Evolutionary conservation across 73 alveolate species (phyloP).

Genomic region (Uronychia binucleata): DNA sequence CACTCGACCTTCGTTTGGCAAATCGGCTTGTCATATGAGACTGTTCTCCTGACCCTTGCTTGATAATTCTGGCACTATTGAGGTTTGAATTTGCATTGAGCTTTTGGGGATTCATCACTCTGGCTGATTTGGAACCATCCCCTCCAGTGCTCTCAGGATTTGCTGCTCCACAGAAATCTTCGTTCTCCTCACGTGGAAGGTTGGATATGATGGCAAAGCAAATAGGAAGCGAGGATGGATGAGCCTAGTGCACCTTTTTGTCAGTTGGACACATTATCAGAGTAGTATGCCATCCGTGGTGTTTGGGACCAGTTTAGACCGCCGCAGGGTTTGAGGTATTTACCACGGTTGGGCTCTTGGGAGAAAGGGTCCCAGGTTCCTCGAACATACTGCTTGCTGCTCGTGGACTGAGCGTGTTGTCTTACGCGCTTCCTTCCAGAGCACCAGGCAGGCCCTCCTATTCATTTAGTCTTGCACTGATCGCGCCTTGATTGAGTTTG

Average conservation of each 20-base stretch:
- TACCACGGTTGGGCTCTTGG: not conserved
- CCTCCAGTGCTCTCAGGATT: not conserved
- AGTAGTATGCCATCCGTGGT: too few species aligned
- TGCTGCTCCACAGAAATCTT: not conserved
- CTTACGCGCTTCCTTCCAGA: not conserved
- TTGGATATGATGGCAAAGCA: not conserved
- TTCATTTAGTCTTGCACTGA: too few species aligned
- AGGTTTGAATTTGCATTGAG: not conserved
- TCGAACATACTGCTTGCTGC: not conserved
- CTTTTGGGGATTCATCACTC: not conserved
- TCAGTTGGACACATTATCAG: not conserved
- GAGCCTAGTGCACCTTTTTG: not conserved
- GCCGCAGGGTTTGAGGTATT: not conserved
- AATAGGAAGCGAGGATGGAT: not conserved
- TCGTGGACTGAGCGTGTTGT: not conserved
- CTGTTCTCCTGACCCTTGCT: not conserved
- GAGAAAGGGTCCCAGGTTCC: too few species aligned
- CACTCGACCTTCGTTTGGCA: not conserved
- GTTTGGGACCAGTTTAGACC: too few species aligned
- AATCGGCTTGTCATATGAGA: not conserved
- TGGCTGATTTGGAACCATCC: not conserved
- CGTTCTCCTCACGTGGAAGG: not conserved
- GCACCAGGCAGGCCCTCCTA: not conserved
- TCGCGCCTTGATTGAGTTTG: too few species aligned
- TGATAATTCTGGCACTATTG: not conserved